Evolutionary conservation across 805 yeast genomes (phyloP), one percentile per base, ranked within the genome.

Genomic region (Lachancea waltii): DNA sequence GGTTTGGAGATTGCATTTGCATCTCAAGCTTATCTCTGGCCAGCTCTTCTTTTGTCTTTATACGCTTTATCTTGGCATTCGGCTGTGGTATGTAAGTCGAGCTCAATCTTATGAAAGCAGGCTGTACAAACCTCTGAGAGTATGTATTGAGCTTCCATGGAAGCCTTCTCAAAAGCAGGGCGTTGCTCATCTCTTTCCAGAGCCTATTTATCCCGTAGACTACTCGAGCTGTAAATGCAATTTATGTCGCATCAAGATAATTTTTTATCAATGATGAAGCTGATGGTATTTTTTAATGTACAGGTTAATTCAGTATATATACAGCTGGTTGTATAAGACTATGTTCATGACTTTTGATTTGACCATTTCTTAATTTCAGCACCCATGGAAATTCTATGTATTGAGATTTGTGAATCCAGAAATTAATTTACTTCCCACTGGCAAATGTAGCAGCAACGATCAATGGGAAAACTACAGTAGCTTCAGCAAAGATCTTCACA

Each of bases 381-480:
- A n/a, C n/a, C n/a, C n/a, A n/a, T n/a, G n/a, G n/a, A n/a, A n/a
- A n/a, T n/a, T n/a, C n/a, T n/a, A n/a, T n/a, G n/a, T n/a, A n/a
- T n/a, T n/a, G n/a, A n/a, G n/a, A n/a, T n/a, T n/a, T n/a, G n/a
- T n/a, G n/a, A n/a, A n/a, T n/a, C n/a, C n/a, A n/a, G n/a, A n/a
- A n/a, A n/a, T n/a, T n/a, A n/a, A n/a, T 7, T 29, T 22, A 29
- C 13, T 28, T 38, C 14, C 37, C 72, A 54, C 70, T 68, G 26
- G 96, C 97, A 70, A 90, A 92, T 2, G 99, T 92, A 26, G 97
- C 97, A 34, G 97, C 98, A 22, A 92, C 97, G 47, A 92, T 82
- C 56, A 92, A 72, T 45, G 99, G 99, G 70, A 90, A 84, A 13
- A 92, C 97, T 21, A 86, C 70, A 9, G 96, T 83, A 13, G 85